Evolutionary conservation across 495 filamentous ascomycete species (phyloP), one percentile per base, ranked within the genome.

Genomic region (Darksidea phi): DNA sequence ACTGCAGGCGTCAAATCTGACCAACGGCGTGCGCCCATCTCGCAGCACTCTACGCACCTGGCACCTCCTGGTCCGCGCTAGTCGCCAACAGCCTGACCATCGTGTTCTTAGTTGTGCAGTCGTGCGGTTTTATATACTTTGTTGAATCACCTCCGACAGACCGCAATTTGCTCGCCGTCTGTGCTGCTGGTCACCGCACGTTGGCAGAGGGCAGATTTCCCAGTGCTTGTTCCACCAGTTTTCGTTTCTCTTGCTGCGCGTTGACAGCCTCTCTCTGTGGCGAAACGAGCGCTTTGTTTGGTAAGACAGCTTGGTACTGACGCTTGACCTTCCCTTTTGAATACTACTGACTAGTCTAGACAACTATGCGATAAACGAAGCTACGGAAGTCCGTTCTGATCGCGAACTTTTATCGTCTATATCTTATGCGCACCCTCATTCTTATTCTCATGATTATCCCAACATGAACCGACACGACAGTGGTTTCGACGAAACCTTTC

Each of bases 381-480:
- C 41, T 43, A 43, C 13, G 41, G 41, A 43, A 15, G 5, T 43
- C 41, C 3, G 15, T 15, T n/a, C 13, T 15, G 41, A 20, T n/a
- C 41, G 41, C 15, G 5, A n/a, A 20, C 41, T n/a, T 20, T n/a
- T 43, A 38, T 8, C 15, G 15, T 38, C 36, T 7, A 38, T 7
- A 15, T 15, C 36, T 38, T 7, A 15, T 38, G 3, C 41, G 41
- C 41, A 20, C 41, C 13, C 41, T 6, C 6, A 15, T 43, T 3
- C 15, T 43, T 13, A 43, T n/a, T n/a, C 49, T 52, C 15, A 32
- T 32, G 38, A 61, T 54, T 13, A 41, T 20, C 43, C 36, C 28
- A 54, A 49, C 48, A 67, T 67, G 64, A 21, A 48, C 26, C 58
- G 64, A 48, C 13, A 45, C 37, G 64, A 67, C 50, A 67, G 64